Conservation (phyloP, 768 basidiomycete genomes). For the Leccinum pellstonianum region DNA sequence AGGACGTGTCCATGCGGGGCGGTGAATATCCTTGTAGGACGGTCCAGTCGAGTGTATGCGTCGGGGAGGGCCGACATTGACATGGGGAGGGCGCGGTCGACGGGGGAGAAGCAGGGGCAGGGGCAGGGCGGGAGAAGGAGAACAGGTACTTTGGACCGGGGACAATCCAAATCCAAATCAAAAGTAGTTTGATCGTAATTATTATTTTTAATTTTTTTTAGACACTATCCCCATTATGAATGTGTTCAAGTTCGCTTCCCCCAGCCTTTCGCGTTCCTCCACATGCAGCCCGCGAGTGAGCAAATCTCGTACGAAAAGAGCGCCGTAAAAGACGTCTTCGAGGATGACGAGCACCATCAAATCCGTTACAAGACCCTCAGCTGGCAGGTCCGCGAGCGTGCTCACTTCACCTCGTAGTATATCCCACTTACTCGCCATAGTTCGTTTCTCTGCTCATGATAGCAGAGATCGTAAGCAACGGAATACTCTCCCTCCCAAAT, state of each 20-base stretch:
- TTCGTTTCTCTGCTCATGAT: conserved; percentile 2
- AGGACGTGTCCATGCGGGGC: conserved; percentile 56
- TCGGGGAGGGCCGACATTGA: conserved; percentile 18
- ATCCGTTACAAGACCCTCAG: conserved; percentile 5
- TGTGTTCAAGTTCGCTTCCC: not conserved
- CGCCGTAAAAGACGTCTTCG: conserved; percentile 36
- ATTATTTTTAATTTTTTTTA: not conserved
- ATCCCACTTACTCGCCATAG: not conserved
- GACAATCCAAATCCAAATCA: not conserved
- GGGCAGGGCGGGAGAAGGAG: not conserved
- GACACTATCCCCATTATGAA: not conserved
- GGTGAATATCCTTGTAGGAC: conserved; percentile 51
- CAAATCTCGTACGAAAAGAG: not conserved
- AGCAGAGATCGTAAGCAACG: conserved; percentile 8
- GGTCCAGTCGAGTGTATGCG: conserved; percentile 25
- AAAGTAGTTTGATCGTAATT: not conserved
- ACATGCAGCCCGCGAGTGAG: not conserved
- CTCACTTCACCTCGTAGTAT: no score
- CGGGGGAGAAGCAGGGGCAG: not conserved
- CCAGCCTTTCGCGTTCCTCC: not conserved
- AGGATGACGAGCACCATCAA: conserved; percentile 38
- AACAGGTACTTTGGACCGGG: not conserved
- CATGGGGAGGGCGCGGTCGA: conserved; percentile 14
- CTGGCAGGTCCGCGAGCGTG: conserved; percentile 1
- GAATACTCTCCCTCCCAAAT: not conserved